Base-by-base conservation (phyloP, 2,329 filamentous ascomycete genomes). In the Metarhizium rileyi region DNA sequence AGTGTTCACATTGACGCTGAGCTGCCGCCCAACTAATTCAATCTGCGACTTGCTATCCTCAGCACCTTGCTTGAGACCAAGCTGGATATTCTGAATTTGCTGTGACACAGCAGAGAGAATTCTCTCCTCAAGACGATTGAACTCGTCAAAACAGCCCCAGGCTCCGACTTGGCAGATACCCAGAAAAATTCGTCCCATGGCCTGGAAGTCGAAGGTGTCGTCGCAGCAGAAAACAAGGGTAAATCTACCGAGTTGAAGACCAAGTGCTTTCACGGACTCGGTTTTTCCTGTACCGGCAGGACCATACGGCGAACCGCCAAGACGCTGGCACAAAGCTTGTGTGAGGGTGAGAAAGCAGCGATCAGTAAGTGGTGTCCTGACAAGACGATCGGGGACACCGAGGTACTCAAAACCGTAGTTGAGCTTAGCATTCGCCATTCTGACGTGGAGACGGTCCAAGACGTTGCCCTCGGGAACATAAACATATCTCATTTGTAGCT, bases 81-180 rank as follows among this genome's bases (percentile, higher is more conserved):
- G 82, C 67, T 99, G 93, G 54, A 99, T 99, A 64, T 99, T 98
- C 64, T 99, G 93, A 48, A 99, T 95, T 66, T 98, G 94, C 67
- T 99, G 93, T 20, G 94, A 98, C 16, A 99, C 94, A 18, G 93
- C 93, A 42, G 94, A 98, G 53, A 99, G 70, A 53, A 99, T 99
- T 56, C 93, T 84, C 71, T 99, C 93, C 63, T 99, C 93, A 20
- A 99, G 76, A 78, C 93, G 87, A 70, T 99, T 99, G 76, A 99
- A 99, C 73, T 99, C 93, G 63, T 99, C 93, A 68, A 99, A 99
- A 74, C 93, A 99, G 61, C 94, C 94, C 93, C 93, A 99, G 4
- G 93, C 93, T 66, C 93, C 93, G 44, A 99, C 93, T 67, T 98
- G 93, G 66, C 94, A 98, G 54, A 99, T 95, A 77, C 93, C 93